Evolutionary conservation across 768 basidiomycete genomes (phyloP).

Genomic region (Suillus paluster): DNA sequence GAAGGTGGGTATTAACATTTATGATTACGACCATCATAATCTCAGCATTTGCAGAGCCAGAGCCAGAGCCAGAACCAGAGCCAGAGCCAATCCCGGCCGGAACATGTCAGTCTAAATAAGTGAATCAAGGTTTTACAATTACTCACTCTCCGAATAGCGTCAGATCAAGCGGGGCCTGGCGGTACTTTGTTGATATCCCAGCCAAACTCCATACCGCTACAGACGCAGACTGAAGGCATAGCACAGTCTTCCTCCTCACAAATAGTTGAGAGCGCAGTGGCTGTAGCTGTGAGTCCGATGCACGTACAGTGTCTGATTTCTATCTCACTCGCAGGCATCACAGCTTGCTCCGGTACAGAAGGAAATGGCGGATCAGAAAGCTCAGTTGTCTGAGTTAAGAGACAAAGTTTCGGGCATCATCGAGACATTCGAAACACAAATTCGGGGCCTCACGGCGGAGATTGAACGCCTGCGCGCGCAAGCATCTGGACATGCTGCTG

Average conservation of each 20-base stretch:
- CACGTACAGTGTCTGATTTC: neutral
- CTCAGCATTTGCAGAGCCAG: conserved; percentile 31
- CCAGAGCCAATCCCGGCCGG: neutral
- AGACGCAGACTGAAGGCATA: neutral
- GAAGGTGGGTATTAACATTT: conserved; percentile 44
- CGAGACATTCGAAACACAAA: conserved; percentile 39
- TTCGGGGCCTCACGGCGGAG: conserved; percentile 42
- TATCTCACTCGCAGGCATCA: conserved; percentile 13
- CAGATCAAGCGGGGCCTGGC: neutral
- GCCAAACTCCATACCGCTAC: neutral
- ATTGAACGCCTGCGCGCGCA: conserved; percentile 35
- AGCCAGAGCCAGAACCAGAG: conserved; percentile 27
- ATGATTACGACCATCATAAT: neutral
- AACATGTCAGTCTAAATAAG: conserved; percentile 1
- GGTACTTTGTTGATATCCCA: neutral
- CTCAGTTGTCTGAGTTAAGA: conserved; percentile 44
- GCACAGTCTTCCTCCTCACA: neutral
- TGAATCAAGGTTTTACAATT: neutral
- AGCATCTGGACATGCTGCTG: conserved; percentile 14
- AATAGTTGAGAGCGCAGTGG: conserved; percentile 19
- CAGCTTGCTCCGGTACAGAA: conserved; percentile 57
- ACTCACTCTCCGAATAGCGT: conserved; percentile 3
- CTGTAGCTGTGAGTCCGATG: conserved; percentile 34
- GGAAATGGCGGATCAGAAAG: conserved; percentile 51
- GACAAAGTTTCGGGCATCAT: conserved; percentile 34